Evolutionary conservation across 148 eudicot genomes (phyloP).

Genomic region (Chenopodium suecicum): DNA sequence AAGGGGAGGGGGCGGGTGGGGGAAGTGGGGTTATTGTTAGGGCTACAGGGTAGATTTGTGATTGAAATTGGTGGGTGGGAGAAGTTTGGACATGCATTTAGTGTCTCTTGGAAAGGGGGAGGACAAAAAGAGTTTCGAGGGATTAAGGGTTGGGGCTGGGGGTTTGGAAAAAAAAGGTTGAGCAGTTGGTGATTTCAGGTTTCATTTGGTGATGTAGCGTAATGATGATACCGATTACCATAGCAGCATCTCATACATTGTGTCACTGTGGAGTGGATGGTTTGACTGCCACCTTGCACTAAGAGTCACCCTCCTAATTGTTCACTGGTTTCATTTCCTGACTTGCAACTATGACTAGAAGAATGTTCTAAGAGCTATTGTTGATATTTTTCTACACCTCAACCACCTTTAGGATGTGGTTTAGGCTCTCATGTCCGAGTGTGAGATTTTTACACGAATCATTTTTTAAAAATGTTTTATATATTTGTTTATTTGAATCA

Average conservation of each 20-base stretch:
- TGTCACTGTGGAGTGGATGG: no score
- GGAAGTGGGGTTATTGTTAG: neutral
- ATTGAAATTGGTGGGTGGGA: neutral
- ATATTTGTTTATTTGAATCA: no score
- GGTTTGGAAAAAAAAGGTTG: neutral
- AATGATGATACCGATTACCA: no score
- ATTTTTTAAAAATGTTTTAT: no score
- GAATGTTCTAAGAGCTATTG: neutral
- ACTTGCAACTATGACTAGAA: neutral
- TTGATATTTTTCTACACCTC: neutral
- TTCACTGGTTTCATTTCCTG: neutral
- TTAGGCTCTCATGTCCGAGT: neutral
- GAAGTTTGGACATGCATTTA: neutral
- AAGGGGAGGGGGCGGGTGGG: neutral
- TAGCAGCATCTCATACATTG: no score
- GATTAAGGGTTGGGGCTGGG: neutral
- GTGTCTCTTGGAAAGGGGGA: neutral
- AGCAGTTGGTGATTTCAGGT: neutral
- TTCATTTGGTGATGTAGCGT: neutral
- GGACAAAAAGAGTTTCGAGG: neutral
- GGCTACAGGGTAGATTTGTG: neutral
- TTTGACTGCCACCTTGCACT: no score
- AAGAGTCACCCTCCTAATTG: no score
- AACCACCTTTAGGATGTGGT: neutral
- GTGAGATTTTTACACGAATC: neutral